These are phyloP conservation scores for Syzygium oleosum DNA, from an alignment of 345 rosid genomes.

Conservation along the genomic window DNA sequence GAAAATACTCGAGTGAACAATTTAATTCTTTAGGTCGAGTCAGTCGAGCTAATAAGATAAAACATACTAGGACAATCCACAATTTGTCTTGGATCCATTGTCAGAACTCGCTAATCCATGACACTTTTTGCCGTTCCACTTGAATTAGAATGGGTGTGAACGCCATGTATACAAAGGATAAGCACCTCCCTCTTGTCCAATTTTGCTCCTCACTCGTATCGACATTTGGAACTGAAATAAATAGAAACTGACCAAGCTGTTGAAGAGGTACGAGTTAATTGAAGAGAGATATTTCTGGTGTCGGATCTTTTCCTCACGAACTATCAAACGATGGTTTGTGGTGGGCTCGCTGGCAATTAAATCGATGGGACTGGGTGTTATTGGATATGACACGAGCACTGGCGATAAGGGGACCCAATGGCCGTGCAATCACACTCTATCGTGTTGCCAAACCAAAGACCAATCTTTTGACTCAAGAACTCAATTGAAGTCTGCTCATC, in stretches of 20 bases:
- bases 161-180: background rate
- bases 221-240: background rate
- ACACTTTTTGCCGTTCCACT: background rate
- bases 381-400: background rate
- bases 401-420: background rate
- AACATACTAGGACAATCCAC: background rate
- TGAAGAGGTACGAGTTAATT: background rate
- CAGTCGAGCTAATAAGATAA: background rate
- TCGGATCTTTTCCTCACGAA: background rate
- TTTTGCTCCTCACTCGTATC: background rate
- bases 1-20: background rate
- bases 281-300: background rate
- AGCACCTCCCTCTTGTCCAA: background rate
- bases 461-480: background rate
- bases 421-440: background rate
- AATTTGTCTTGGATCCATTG: background rate
- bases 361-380: background rate
- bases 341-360: background rate
- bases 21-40: rapidly evolving
- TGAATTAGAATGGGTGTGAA: background rate
- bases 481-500: background rate
- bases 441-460: background rate
- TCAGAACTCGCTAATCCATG: background rate
- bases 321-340: background rate
- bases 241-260: background rate